Conservation (phyloP, 192 early-diverging fungal species). For the Coemansia sp. region DNA sequence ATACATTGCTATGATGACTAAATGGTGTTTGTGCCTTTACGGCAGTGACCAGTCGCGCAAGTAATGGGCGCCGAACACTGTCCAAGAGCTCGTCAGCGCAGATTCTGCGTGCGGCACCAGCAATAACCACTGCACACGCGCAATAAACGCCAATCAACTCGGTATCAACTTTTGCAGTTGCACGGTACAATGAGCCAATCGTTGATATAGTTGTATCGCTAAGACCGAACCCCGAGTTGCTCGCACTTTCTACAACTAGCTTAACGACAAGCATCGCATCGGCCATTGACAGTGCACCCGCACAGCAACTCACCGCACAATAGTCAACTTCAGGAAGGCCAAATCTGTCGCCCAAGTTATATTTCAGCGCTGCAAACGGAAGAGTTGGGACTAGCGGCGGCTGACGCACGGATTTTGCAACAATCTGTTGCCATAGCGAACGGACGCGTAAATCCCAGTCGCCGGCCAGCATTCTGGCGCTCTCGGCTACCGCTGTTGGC, state of each 20-base stretch:
- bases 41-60: background rate
- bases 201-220: slow-evolving; percentile 5
- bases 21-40: background rate
- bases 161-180: background rate
- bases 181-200: slow-evolving; percentile 12
- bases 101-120: slow-evolving; percentile 13
- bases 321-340: background rate
- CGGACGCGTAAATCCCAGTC: slow-evolving; percentile 23
- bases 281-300: slow-evolving; percentile 12
- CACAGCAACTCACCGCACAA: background rate
- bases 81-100: slow-evolving; percentile 5
- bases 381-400: background rate
- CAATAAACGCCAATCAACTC: background rate
- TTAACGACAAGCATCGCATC: slow-evolving; percentile 29
- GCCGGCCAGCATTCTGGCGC: slow-evolving; percentile 4
- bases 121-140: background rate
- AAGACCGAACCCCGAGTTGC: slow-evolving; percentile 8
- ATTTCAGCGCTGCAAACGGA: background rate
- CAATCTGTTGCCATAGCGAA: slow-evolving; percentile 17
- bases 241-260: slow-evolving; percentile 3
- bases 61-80: background rate
- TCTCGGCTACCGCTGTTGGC: background rate
- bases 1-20: background rate
- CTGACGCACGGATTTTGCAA: background rate
- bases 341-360: slow-evolving; percentile 5